Base-by-base conservation (phyloP, 148 eudicot species). In the Fallopia convolvulus region DNA sequence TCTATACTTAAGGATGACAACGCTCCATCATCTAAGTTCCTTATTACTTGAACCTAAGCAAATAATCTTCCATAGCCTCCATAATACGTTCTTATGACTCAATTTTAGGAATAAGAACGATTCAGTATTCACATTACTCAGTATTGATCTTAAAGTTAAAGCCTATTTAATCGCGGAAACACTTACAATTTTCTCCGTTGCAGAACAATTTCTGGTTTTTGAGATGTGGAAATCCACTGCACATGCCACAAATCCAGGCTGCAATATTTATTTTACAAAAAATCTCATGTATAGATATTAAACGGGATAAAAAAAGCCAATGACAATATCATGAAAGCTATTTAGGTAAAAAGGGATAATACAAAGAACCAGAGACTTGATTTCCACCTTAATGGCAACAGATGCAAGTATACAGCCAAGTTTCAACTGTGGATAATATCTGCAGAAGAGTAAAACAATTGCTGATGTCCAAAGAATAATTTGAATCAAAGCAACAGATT, bases 201-300 rank as follows among this genome's bases (percentile, higher is more conserved):
- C 80, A 52, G 90, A 80, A 75, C 63, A 36, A 39, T 44, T 76
- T 7, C 77, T 17, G 53, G 78, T 80, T 84, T 88, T 95, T 47
- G 90, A 75, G 76, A 95, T 87, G 76, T 85, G 89, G 84, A 95
- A 95, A 83, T 95, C 99, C 68, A 77, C 73, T 60, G 87, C 80
- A 86, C 83, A 85, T 53, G 93, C 82, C 74, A 86, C 97, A 75
- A 83, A 92, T 76, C 97, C 99, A 76, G 97, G 90, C 99, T 95
- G 86, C 86, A 91, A 72, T 42, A 39, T 68, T 68, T 36, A 78
- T 40, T 14, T 15, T 65, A 68, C 15, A 30, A 58, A 8, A 41
- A 41, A 39, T 10, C 13, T 32, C 30, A 50, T 18, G 11, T 18
- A 63, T 58, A 44, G 9, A 82, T 48, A 23, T 11, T 40, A 63